Evolutionary conservation across 1,139 yeast species (phyloP).

Genomic region (Pichia cactophila): DNA sequence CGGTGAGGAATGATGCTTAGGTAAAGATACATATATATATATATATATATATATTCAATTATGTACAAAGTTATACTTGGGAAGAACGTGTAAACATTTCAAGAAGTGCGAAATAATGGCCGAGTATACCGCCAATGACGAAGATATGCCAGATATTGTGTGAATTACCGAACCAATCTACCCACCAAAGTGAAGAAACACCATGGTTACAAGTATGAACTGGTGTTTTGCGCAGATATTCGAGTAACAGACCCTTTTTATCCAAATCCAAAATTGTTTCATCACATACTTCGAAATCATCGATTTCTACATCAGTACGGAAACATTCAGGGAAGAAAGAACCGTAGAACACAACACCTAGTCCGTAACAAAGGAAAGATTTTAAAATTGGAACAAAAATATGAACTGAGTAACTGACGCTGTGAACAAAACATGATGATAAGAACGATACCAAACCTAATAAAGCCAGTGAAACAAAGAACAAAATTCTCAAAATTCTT

Average conservation of each 20-base stretch:
- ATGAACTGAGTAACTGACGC: constrained; percentile 41
- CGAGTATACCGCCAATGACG: constrained; percentile 79
- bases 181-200: constrained; percentile 76
- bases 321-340: constrained; percentile 85
- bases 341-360: constrained; percentile 86
- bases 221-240: constrained; percentile 51
- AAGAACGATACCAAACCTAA: constrained; percentile 65
- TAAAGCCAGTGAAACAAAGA: constrained; percentile 72
- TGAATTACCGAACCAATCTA: constrained; percentile 64
- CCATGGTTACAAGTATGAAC: constrained; percentile 34
- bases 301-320: constrained; percentile 54
- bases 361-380: constrained; percentile 64
- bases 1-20: neutral
- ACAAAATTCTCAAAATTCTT: constrained; percentile 70
- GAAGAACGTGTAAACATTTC: constrained; percentile 45
- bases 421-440: constrained; percentile 50
- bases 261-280: constrained; percentile 37
- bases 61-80: neutral
- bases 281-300: constrained; percentile 35
- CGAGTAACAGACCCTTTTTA: constrained; percentile 33
- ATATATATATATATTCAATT: neutral
- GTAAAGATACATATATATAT: neutral
- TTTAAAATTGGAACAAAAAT: constrained; percentile 59
- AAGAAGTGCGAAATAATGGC: constrained; percentile 73
- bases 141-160: constrained; percentile 93